Evolutionary conservation across 108 stramenopile genomes (phyloP), one percentile per base, ranked within the genome.

Genomic region (Pseudonitzschia delicatissima): DNA sequence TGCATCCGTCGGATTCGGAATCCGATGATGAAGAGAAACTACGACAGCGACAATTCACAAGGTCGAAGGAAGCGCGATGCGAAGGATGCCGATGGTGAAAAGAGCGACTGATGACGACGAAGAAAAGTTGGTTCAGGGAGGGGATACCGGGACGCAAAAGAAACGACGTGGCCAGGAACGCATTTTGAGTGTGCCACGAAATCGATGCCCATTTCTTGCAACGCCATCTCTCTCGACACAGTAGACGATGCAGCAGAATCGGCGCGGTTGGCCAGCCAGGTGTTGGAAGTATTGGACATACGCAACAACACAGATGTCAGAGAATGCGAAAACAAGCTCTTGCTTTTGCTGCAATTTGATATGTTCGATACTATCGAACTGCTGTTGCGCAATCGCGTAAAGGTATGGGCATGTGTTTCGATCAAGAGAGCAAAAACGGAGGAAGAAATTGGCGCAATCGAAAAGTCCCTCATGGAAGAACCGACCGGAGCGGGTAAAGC

Each of bases 141-240:
- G 51, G 17, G 63, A 72, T 18, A 77, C 40, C 12, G 83, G 61
- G 33, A 80, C 72, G 45, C 81, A 87, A 47, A 83, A 68, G 77
- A 68, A 64, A 31, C 44, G 60, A 33, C 77, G 70, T 53, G 60
- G 37, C 4, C 42, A 65, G 5, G 79, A 78, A 31, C 81, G 92
- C 32, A 84, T 91, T 21, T 77, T 95, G 35, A 83, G 86, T 5
- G 95, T 96, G n/a, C 3, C 93, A 94, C 69, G 97, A 97, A 69
- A 95, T 99, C 60, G 98, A 99, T 77, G 98, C 97, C 2, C 90
- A 97, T 77, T 97, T 82, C 73, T 49, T 97, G 42, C 95, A 97
- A 64, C 84, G 99, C 26, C 86, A 94, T 64, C 74, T 99, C 45
- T 84, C 92, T 9, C 71, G 72, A 9, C 86, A 86, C 63, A 82